Percentiles rank a stretch among this genome's conserved stretches.
Conservation (phyloP, 1,139 yeast genomes). For the Nakaseomyces uthaithaninus region DNA sequence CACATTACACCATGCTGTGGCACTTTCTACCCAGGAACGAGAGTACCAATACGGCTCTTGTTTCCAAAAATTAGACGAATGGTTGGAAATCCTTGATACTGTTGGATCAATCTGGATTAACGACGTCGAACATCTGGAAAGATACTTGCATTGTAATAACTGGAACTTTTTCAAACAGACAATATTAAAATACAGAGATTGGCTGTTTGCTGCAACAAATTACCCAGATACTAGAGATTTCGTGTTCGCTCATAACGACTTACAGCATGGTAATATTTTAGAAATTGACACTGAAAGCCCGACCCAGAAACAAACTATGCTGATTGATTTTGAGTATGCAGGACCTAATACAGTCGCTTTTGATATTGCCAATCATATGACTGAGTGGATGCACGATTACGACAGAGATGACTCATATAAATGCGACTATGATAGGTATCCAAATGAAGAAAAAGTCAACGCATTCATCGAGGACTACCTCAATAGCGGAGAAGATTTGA, state of each 20-base stretch:
- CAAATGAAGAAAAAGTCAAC: constrained; percentile 55
- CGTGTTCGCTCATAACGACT: constrained; percentile 86
- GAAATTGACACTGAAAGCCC: constrained; percentile 36
- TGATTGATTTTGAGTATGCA: constrained; percentile 91
- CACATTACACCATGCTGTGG: not conserved
- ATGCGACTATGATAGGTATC: constrained; percentile 57
- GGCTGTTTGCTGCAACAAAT: constrained; percentile 53
- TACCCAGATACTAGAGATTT: constrained; percentile 34
- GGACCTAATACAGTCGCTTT: constrained; percentile 83
- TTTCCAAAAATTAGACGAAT: constrained; percentile 63
- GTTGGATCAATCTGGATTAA: constrained; percentile 28
- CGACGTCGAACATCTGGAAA: constrained; percentile 31
- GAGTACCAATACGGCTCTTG: constrained; percentile 30
- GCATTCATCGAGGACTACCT: constrained; percentile 66
- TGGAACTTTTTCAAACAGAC: constrained; percentile 43
- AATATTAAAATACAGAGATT: constrained; percentile 46
- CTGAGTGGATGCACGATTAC: constrained; percentile 95
- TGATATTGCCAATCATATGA: constrained; percentile 80
- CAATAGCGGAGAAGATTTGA: constrained; percentile 16
- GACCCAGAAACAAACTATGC: constrained; percentile 64
- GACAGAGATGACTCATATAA: constrained; percentile 46
- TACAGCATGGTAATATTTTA: constrained; percentile 86
- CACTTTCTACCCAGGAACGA: not conserved
- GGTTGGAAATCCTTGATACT: constrained; percentile 53
- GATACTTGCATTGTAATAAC: constrained; percentile 41